Evolutionary conservation across 352 stramenopile species (phyloP).

Genomic region (Globisporangium sylvaticum): DNA sequence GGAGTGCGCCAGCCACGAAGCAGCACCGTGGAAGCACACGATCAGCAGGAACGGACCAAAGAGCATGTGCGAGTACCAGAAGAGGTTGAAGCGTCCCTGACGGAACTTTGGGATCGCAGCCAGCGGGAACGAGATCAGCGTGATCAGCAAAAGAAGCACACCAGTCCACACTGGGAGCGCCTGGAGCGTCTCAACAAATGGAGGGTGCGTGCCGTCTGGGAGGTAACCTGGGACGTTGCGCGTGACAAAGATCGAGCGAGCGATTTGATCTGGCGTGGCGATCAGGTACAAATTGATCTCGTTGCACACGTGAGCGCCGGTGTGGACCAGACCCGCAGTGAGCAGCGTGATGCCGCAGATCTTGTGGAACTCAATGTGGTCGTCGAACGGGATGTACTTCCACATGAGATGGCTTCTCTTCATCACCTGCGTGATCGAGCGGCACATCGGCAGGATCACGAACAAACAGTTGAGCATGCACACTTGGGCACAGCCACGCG

Average conservation of each 20-base stretch:
- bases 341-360: slow-evolving; percentile 62
- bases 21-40: slow-evolving; percentile 55
- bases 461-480: slow-evolving; percentile 76
- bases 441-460: slow-evolving; percentile 76
- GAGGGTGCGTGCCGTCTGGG: slow-evolving; percentile 35
- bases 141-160: slow-evolving; percentile 63
- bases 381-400: slow-evolving; percentile 76
- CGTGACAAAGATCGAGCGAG: slow-evolving; percentile 52
- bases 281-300: slow-evolving; percentile 68
- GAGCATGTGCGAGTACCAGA: slow-evolving; percentile 84
- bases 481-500: slow-evolving; percentile 67
- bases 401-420: slow-evolving; percentile 60
- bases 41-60: slow-evolving; percentile 69
- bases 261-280: slow-evolving; percentile 58
- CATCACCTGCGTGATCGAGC: slow-evolving; percentile 70
- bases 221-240: slow-evolving; percentile 42
- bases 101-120: slow-evolving; percentile 71
- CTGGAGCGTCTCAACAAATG: slow-evolving; percentile 66
- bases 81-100: slow-evolving; percentile 74
- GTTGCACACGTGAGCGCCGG: slow-evolving; percentile 60
- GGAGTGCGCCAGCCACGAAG: slow-evolving; percentile 53
- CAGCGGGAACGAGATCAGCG: slow-evolving; percentile 60
- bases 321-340: slow-evolving; percentile 56
- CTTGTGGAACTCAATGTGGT: slow-evolving; percentile 80
- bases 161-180: slow-evolving; percentile 67